Evolutionary conservation across 2,329 filamentous ascomycete genomes (phyloP).

Genomic region (Monilinia fructicola): DNA sequence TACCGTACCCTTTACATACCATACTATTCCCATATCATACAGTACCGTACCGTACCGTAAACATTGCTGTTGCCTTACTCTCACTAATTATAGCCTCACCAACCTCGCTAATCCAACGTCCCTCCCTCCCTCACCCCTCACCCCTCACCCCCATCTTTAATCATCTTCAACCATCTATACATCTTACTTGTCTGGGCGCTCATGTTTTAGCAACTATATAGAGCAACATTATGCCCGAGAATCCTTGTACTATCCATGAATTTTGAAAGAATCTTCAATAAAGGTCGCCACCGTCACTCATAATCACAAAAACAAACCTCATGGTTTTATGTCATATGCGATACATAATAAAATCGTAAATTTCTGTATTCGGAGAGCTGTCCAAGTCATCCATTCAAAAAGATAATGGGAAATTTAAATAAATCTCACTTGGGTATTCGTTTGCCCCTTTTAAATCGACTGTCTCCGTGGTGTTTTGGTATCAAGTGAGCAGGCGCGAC

Average conservation of each 20-base stretch:
- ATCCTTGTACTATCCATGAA: background rate
- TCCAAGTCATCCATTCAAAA: conserved; percentile 11
- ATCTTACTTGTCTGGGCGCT: background rate
- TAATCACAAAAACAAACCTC: background rate
- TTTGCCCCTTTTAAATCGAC: background rate
- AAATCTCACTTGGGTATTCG: conserved; percentile 6
- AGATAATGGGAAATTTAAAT: conserved; percentile 1
- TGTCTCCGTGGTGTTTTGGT: background rate
- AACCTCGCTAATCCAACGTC: background rate
- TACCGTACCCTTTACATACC: too few relatives aligned
- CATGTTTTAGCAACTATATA: background rate
- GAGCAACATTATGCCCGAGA: background rate
- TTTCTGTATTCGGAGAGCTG: background rate
- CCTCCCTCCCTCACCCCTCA: background rate
- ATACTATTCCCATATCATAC: background rate
- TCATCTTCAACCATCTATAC: background rate
- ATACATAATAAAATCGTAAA: background rate
- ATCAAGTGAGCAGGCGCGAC: conserved; percentile 8
- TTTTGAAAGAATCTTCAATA: background rate
- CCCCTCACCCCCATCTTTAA: background rate
- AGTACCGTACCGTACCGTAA: background rate
- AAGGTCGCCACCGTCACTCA: background rate
- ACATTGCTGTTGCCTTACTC: background rate
- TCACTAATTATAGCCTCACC: too few relatives aligned
- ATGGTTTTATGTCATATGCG: background rate